Percentiles rank a stretch among this genome's conserved stretches.
Conservation (phyloP, 345 rosid species). For the Tarenaya hassleriana region DNA sequence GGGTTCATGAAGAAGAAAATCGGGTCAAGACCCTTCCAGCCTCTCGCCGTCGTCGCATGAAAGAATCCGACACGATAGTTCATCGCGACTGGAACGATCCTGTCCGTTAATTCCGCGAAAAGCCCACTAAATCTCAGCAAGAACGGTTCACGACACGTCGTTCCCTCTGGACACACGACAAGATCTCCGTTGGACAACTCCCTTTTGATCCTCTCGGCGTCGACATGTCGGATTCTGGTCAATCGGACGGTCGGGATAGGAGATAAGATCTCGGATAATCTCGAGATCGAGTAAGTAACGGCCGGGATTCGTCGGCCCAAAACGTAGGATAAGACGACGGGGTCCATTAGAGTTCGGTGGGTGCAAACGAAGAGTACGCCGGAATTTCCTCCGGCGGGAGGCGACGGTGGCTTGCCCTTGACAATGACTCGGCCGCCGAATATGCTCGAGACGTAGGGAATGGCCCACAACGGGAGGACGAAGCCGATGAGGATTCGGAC, state of each 20-base stretch:
- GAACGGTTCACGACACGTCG: conserved; percentile 92
- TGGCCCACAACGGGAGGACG: conserved; percentile 56
- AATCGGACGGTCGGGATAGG: conserved; percentile 83
- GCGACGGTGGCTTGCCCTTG: conserved; percentile 72
- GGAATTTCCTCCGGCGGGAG: conserved; percentile 22
- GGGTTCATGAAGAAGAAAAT: conserved; percentile 96
- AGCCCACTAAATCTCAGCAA: conserved; percentile 75
- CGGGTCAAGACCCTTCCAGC: conserved; percentile 87
- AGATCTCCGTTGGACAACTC: conserved; percentile 57
- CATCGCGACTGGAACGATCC: conserved; percentile 91
- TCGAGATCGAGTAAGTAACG: conserved; percentile 78
- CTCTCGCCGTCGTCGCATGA: conserved; percentile 90
- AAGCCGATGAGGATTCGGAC: conserved; percentile 45
- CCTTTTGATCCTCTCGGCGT: conserved; percentile 54
- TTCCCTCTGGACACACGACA: conserved; percentile 88
- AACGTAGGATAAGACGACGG: conserved; percentile 66
- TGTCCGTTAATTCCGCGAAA: conserved; percentile 78
- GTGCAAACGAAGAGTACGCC: conserved; percentile 90
- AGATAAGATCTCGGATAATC: conserved; percentile 69
- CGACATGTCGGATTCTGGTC: conserved; percentile 62
- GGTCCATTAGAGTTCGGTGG: conserved; percentile 92
- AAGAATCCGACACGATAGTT: conserved; percentile 85
- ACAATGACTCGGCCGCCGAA: conserved; percentile 57
- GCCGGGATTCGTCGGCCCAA: conserved; percentile 76
- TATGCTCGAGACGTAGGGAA: conserved; percentile 44